Evolutionary conservation across 495 filamentous ascomycete genomes (phyloP), one percentile per base, ranked within the genome.

Genomic region (Oidiodendron maius): DNA sequence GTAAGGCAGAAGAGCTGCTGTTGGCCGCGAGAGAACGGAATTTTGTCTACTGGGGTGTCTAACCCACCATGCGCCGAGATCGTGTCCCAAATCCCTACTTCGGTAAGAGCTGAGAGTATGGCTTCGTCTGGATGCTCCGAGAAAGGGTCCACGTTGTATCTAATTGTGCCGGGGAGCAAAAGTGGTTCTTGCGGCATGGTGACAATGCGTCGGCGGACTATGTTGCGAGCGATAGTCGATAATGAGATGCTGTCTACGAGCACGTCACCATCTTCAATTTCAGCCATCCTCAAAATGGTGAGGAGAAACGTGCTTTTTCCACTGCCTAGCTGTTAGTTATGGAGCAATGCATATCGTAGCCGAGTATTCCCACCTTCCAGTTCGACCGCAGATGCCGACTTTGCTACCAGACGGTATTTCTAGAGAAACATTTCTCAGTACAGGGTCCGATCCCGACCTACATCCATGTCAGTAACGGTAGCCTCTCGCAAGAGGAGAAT

Each of bases 331-430:
- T 63, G 12, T 71, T 65, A 26, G 70, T 60, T 8, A 58, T 48
- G 74, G 70, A 15, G 75, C 46, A 10, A 66, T 71, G 40, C 76
- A 75, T 30, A 80, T 68, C 13, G 15, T 34, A 20, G 25, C 9
- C 5, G 38, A 22, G 20, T 4, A 4, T 17, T 6, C 18, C 44
- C 4, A 53, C 23, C 49, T 55, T 32, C 65, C 65, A 15, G 56
- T 65, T 28, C 60, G 41, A 6, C 65, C 65, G 39, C 56, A 61
- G 15, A 66, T 59, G 10, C 46, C 63, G 22, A 66, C 37, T 9
- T 51, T 32, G 69, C 96, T 86, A 3, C 80, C 81, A 0, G 91
- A 77, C 44, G 81, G 71, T 36, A 97, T 86, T 53, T 81, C 82
- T 69, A 97, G 94, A 1, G 75, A 86, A 44, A 96, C 76, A 35